A percentile compares a stretch with the other conserved stretches of the same genome.
phyloP scores from a whole-genome alignment of 2,329 filamentous ascomycete genomes.

The Penicillium sp. region DNA sequence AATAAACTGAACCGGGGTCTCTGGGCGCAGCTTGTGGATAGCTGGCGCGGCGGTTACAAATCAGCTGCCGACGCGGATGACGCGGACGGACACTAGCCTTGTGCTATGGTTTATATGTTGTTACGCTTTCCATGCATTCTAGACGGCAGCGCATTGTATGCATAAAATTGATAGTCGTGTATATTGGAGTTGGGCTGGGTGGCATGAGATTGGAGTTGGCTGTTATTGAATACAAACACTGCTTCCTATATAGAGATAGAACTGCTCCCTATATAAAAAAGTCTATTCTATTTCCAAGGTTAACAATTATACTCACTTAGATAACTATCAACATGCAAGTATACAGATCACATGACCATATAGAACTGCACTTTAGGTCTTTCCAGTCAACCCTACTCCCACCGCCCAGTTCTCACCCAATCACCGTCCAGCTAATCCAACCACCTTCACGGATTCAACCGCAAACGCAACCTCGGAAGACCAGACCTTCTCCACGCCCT shows the following conservation, averaged over 20 bases:
- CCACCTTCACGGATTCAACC: constrained; percentile 19
- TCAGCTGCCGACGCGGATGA: background rate
- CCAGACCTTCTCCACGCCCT: background rate
- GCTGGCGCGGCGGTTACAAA: constrained; percentile 16
- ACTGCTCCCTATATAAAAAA: too few relatives aligned
- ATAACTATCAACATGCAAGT: background rate
- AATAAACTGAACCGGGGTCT: constrained; percentile 77
- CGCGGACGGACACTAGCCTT: background rate
- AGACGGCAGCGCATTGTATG: constrained; percentile 6
- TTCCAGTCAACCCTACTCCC: background rate
- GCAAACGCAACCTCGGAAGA: constrained; percentile 8
- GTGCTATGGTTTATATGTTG: constrained; percentile 2
- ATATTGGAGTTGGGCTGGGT: constrained; percentile 3
- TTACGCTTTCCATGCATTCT: constrained; percentile 3
- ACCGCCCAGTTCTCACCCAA: constrained; percentile 28
- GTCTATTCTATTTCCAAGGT: too few relatives aligned
- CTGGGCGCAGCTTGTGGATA: constrained; percentile 60
- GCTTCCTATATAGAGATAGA: too few relatives aligned
- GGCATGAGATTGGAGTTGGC: constrained; percentile 2
- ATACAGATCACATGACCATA: constrained; percentile 6
- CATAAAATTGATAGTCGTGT: constrained; percentile 5
- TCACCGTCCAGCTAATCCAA: constrained; percentile 26
- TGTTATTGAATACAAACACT: background rate
- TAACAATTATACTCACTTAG: too few relatives aligned
- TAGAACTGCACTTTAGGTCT: background rate